A percentile compares a stretch with the other conserved stretches of the same genome.
Evolutionary conservation across 352 stramenopile genomes (phyloP).

Genomic region (Phytophthora cryptogea): DNA sequence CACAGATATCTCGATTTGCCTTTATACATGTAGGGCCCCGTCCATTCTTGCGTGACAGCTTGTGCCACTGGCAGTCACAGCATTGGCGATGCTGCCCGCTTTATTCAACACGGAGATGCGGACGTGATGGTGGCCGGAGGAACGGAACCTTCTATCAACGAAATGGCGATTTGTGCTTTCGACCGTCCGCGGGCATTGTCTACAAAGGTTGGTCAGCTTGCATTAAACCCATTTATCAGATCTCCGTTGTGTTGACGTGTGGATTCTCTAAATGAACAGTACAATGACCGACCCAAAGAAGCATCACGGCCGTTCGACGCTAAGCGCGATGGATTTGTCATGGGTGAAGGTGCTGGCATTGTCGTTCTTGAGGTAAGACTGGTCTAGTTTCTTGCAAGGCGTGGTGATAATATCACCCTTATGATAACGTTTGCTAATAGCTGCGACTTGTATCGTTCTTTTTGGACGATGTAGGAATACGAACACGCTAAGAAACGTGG

Average conservation of each 20-base stretch:
- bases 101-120: slow-evolving; percentile 87
- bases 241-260: slow-evolving; percentile 1
- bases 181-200: slow-evolving; percentile 94
- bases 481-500: slow-evolving; percentile 92
- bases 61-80: slow-evolving; percentile 97
- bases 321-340: slow-evolving; percentile 96
- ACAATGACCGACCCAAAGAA: slow-evolving; percentile 92
- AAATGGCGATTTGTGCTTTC: slow-evolving; percentile 95
- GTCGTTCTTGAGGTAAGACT: slow-evolving; percentile 58
- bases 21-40: slow-evolving; percentile 81
- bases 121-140: slow-evolving; percentile 97
- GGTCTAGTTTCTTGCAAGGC: too few relatives aligned
- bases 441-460: neutral
- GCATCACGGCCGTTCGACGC: slow-evolving; percentile 96
- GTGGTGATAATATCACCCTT: too few relatives aligned
- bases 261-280: slow-evolving; percentile 42
- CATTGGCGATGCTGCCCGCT: slow-evolving; percentile 95
- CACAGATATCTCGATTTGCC: neutral
- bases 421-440: too few relatives aligned
- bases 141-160: slow-evolving; percentile 94
- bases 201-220: slow-evolving; percentile 57
- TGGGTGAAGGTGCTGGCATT: slow-evolving; percentile 88
- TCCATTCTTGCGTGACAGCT: slow-evolving; percentile 96
- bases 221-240: neutral
- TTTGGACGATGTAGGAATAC: slow-evolving; percentile 51